These are phyloP conservation scores for Galerina sulciceps DNA, from an alignment of 768 basidiomycete genomes.

Conservation along the genomic window DNA sequence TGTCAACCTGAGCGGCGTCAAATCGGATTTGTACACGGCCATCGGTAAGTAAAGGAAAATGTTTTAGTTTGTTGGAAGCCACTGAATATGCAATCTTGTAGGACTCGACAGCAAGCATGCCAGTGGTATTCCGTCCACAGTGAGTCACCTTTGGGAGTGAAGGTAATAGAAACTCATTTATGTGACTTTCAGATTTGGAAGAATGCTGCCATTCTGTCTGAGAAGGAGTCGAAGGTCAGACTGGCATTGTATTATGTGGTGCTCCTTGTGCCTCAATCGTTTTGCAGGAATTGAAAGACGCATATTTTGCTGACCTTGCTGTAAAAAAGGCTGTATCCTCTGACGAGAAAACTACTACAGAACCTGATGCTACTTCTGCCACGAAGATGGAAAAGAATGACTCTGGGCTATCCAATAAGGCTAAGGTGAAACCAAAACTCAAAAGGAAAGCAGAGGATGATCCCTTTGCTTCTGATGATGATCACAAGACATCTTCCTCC, in stretches of 20 bases:
- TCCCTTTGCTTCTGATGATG: slow-evolving; percentile 62
- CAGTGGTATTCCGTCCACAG: slow-evolving; percentile 74
- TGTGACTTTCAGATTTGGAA: slow-evolving; percentile 62
- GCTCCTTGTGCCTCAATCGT: background rate
- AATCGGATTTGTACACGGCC: slow-evolving; percentile 69
- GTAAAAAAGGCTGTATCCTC: slow-evolving; percentile 23
- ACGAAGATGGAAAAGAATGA: background rate
- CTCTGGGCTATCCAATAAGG: background rate
- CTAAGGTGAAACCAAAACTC: slow-evolving; percentile 43
- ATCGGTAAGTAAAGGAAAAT: slow-evolving; percentile 52
- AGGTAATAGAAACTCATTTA: background rate
- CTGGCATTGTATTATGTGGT: background rate
- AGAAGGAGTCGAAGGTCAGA: slow-evolving; percentile 64
- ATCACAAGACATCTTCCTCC: slow-evolving; percentile 8
- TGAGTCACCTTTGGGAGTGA: slow-evolving; percentile 28
- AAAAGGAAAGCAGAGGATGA: slow-evolving; percentile 47
- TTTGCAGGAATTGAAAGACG: slow-evolving; percentile 63
- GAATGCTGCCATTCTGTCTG: slow-evolving; percentile 58
- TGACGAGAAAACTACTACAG: slow-evolving; percentile 10
- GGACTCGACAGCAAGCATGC: slow-evolving; percentile 80
- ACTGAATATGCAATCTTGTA: slow-evolving; percentile 19
- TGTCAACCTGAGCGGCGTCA: slow-evolving; percentile 67
- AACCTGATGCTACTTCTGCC: slow-evolving; percentile 24
- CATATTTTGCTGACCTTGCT: slow-evolving; percentile 54
- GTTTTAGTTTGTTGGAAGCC: background rate